Evolutionary conservation across 2,329 filamentous ascomycete species (phyloP), one percentile per base, ranked within the genome.

Genomic region (Chalaropsis ovoidea): DNA sequence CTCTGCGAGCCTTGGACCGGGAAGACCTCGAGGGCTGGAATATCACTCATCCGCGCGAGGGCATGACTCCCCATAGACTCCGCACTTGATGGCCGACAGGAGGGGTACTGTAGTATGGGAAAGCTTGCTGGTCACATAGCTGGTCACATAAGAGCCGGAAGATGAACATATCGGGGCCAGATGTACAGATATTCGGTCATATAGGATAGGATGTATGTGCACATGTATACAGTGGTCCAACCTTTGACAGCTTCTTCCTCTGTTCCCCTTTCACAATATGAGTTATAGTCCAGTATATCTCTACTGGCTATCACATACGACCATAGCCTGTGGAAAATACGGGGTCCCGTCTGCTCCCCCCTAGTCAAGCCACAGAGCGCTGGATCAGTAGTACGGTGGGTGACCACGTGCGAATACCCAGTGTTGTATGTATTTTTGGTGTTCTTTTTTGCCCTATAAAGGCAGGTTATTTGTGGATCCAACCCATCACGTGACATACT

Each of bases 1-100:
- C 83, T 2, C 71, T 85, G 70, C 73, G 70, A 49, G 78, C 76
- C 13, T 71, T 85, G 39, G 78, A 78, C 0, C 76, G 72, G 69
- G 76, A 80, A 19, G 75, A 74, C 22, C 70, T 85, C 61, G 72
- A 72, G 15, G 81, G 76, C 0, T 86, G 83, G 82, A 76, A 75
- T 72, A 81, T 82, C 58, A 76, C 76, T 11, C 75, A 69, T 8
- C 74, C 77, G 35, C 76, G 82, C 67, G 80, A 84, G 72, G 62
- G 65, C 1, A 73, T 85, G 15, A 73, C 84, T 1, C 82, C 74
- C 39, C 70, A 68, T 58, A 70, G 72, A 60, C 69, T 73, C 24
- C 73, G 71, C 68, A 64, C 3, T 6, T 31, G 15, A 4, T 17
- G 11, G 17, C 8, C 2, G 8, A 7, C 3, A 19, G 15, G n/a